These are phyloP conservation scores for Parietaria judaica DNA, from an alignment of 306 rosid species.

Conservation along the genomic window DNA sequence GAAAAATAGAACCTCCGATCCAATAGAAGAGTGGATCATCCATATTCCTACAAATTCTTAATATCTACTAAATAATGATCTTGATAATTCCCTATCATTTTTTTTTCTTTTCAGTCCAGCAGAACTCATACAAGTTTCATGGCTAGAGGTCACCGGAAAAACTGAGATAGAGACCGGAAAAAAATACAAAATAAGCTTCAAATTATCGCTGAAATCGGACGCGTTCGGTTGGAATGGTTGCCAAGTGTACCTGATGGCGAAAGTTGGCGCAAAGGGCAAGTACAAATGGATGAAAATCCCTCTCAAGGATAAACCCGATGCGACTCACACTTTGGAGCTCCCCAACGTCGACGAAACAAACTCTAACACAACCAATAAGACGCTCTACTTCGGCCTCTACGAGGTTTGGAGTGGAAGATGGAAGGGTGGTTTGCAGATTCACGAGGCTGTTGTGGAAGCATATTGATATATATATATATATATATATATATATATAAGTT, in stretches of 20 bases:
- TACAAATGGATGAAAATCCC: not conserved
- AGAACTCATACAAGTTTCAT: conserved; percentile 57
- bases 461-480: not conserved
- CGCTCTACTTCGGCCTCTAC: conserved; percentile 61
- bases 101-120: not conserved
- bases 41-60: no score
- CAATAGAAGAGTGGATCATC: no score
- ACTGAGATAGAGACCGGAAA: fast-evolving
- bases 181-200: conserved; percentile 21
- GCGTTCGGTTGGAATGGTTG: conserved; percentile 62
- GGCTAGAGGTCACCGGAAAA: conserved; percentile 60
- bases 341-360: not conserved
- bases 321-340: fast-evolving
- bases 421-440: conserved; percentile 68
- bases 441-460: conserved; percentile 18
- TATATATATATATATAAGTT: no score
- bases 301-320: not conserved
- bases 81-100: not conserved
- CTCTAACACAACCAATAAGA: not conserved
- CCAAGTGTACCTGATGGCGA: conserved; percentile 58
- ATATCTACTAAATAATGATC: no score
- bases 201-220: conserved; percentile 11
- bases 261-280: conserved; percentile 42
- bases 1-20: no score
- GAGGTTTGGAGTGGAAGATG: conserved; percentile 91